A percentile compares a stretch with the other conserved stretches of the same genome.
phyloP scores from a whole-genome alignment of 1,284 basidiomycete genomes.

The Austropuccinia psidii region DNA sequence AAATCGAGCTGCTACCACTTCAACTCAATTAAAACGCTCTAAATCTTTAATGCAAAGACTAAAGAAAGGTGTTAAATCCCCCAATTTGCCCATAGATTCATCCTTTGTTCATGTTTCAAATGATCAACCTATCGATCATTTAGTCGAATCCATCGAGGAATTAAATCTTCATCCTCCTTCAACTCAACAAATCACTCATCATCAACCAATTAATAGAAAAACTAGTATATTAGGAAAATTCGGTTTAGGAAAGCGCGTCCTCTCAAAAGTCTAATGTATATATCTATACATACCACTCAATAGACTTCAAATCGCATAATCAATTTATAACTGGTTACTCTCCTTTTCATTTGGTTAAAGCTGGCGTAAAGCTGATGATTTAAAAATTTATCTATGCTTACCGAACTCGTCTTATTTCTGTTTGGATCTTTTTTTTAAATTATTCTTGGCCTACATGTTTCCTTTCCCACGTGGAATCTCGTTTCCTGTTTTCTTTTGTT shows the following conservation, averaged over 20 bases:
- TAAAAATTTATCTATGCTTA: too few relatives aligned
- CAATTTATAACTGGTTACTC: too few relatives aligned
- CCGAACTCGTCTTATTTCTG: too few relatives aligned
- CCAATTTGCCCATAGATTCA: constrained; percentile 62
- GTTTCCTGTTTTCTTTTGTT: too few relatives aligned
- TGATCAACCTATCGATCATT: neutral
- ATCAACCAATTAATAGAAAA: constrained; percentile 2
- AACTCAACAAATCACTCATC: neutral
- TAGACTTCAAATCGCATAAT: too few relatives aligned
- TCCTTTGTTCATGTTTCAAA: neutral
- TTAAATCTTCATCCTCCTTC: neutral
- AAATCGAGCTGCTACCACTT: neutral
- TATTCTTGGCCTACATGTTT: too few relatives aligned
- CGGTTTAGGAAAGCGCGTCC: neutral
- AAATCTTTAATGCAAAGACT: constrained; percentile 74
- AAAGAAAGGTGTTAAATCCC: constrained; percentile 69
- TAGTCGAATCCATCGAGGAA: neutral
- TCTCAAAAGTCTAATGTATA: neutral
- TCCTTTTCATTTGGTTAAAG: too few relatives aligned
- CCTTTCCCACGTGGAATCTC: too few relatives aligned
- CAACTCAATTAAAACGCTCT: constrained; percentile 53
- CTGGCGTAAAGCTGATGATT: too few relatives aligned
- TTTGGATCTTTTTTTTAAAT: too few relatives aligned
- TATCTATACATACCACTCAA: too few relatives aligned
- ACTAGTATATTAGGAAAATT: constrained; percentile 20